Conservation (phyloP, 805 yeast genomes). For the Clavispora carvajalis region DNA sequence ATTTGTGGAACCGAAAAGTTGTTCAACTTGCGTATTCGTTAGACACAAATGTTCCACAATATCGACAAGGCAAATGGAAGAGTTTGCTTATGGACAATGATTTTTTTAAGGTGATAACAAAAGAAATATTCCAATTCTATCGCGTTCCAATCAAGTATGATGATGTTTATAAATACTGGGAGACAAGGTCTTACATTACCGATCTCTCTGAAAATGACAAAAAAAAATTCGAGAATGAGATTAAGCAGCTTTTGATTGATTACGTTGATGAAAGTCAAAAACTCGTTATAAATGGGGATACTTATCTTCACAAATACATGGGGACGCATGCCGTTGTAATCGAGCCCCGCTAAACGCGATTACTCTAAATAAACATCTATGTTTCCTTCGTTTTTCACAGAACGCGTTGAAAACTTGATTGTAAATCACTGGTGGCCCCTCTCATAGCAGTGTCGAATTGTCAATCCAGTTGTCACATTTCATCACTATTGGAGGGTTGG, state of each 20-base stretch:
- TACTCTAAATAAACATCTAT: too few species aligned
- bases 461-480: background rate
- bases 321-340: conserved; percentile 1
- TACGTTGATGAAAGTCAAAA: conserved; percentile 11
- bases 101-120: conserved; percentile 28
- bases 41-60: conserved; percentile 52
- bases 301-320: background rate
- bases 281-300: conserved; percentile 3
- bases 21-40: conserved; percentile 28
- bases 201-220: conserved; percentile 34
- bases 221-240: conserved; percentile 20
- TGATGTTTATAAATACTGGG: conserved; percentile 46
- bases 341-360: background rate
- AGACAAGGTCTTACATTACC: conserved; percentile 51
- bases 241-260: background rate
- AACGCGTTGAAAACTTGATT: too few species aligned
- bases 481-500: conserved; percentile 36
- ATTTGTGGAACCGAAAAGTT: conserved; percentile 35
- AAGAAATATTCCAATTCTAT: conserved; percentile 29
- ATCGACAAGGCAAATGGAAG: conserved; percentile 46
- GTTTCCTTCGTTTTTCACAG: too few species aligned
- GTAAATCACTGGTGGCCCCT: too few species aligned
- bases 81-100: conserved; percentile 23
- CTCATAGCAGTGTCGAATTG: background rate
- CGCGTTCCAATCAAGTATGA: conserved; percentile 27